Conservation (phyloP, 148 eudicot genomes). For the Camellia granthamiana region DNA sequence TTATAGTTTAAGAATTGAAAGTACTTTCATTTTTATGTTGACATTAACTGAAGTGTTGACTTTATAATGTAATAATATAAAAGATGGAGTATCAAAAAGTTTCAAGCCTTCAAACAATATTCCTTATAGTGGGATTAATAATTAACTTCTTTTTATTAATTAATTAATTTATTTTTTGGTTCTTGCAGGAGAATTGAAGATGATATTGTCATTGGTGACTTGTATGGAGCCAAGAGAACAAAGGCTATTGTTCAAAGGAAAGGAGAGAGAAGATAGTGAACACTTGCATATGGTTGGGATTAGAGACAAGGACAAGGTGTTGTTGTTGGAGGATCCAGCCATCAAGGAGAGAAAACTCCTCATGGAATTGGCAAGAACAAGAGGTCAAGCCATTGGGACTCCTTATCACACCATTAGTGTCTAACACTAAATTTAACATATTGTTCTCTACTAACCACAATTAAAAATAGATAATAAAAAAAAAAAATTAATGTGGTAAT, state of each 20-base stretch:
- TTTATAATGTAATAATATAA: too few relatives aligned
- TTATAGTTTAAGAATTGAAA: too few relatives aligned
- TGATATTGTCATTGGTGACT: conserved; percentile 43
- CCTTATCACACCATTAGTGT: conserved; percentile 37
- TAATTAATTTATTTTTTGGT: not conserved
- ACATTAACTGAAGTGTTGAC: too few relatives aligned
- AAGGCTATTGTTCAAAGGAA: conserved; percentile 64
- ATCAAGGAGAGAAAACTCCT: conserved; percentile 57
- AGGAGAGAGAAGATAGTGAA: conserved; percentile 65
- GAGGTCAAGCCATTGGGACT: conserved; percentile 15
- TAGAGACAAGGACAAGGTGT: conserved; percentile 60
- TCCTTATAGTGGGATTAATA: too few relatives aligned
- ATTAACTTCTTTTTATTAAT: not conserved
- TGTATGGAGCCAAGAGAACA: conserved; percentile 59
- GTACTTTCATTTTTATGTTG: too few relatives aligned
- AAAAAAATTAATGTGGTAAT: too few relatives aligned
- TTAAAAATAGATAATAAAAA: not conserved
- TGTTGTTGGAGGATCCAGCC: conserved; percentile 67
- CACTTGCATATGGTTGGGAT: conserved; percentile 70
- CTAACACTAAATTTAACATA: conserved; percentile 9
- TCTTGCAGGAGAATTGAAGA: conserved; percentile 53
- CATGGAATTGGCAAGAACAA: conserved; percentile 22
- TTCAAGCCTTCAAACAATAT: too few relatives aligned
- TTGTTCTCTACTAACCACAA: not conserved
- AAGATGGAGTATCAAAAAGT: too few relatives aligned